Conservation (phyloP, 2,329 filamentous ascomycete species). For the Thelonectria discophora region DNA sequence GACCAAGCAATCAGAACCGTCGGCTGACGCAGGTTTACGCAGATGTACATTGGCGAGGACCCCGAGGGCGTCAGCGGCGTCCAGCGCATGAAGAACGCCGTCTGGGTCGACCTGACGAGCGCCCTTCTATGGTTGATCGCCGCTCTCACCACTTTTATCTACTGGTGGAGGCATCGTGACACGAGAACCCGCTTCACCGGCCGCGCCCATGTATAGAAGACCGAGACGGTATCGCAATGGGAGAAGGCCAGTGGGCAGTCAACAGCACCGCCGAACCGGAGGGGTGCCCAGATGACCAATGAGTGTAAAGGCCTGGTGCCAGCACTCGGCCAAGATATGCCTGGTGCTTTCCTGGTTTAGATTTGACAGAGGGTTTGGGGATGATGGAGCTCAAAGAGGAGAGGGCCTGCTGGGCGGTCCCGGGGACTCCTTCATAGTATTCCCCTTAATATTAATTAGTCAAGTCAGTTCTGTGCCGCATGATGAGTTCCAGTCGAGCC, state of each 20-base stretch:
- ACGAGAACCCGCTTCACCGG: conserved; percentile 66
- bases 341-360: neutral
- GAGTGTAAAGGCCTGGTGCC: neutral
- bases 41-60: conserved; percentile 77
- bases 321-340: neutral
- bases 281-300: neutral
- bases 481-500: no score
- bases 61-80: conserved; percentile 70
- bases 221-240: neutral
- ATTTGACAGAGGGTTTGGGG: neutral
- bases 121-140: conserved; percentile 79
- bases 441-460: neutral
- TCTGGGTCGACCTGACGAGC: conserved; percentile 82
- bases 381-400: neutral
- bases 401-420: conserved; percentile 30
- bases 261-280: neutral
- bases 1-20: neutral
- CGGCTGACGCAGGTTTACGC: conserved; percentile 19
- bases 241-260: neutral
- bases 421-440: neutral
- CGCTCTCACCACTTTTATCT: conserved; percentile 61
- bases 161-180: conserved; percentile 68
- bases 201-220: conserved; percentile 61
- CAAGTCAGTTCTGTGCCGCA: neutral
- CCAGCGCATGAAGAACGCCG: conserved; percentile 82